These are phyloP conservation scores for Cytospora paraplurivora DNA, from an alignment of 2,329 filamentous ascomycete genomes.

Conservation along the genomic window DNA sequence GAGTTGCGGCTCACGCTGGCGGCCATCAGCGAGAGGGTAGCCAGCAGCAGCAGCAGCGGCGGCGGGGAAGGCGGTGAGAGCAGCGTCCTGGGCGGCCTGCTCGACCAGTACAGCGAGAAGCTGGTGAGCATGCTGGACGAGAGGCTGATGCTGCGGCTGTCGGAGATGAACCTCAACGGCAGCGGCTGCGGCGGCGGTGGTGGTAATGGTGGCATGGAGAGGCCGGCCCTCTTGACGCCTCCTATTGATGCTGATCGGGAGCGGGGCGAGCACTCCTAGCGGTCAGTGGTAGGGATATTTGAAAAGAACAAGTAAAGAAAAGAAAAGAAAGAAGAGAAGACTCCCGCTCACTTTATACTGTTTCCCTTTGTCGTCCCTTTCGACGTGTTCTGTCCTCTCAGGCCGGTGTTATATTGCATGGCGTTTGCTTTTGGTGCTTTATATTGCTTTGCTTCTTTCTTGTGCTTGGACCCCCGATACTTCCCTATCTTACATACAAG, in stretches of 20 bases:
- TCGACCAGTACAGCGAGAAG: slow-evolving; percentile 76
- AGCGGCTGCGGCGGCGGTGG: background rate
- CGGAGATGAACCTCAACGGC: slow-evolving; percentile 10
- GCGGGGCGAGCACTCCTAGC: slow-evolving; percentile 1
- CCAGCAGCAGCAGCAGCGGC: slow-evolving; percentile 46
- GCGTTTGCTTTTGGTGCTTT: background rate
- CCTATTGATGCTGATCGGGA: slow-evolving; percentile 13
- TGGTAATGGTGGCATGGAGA: too few relatives aligned
- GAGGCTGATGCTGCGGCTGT: slow-evolving; percentile 56
- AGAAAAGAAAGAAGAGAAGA: background rate
- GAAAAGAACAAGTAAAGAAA: background rate
- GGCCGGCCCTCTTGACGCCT: slow-evolving; percentile 7
- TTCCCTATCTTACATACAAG: background rate
- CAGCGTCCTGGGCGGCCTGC: slow-evolving; percentile 60
- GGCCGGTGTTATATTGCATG: background rate
- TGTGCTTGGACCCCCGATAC: background rate
- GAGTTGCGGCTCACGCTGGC: slow-evolving; percentile 65
- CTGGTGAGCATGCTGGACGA: slow-evolving; percentile 73
- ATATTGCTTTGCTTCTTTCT: background rate
- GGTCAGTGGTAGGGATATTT: background rate
- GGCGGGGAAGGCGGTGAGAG: slow-evolving; percentile 51
- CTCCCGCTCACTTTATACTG: background rate
- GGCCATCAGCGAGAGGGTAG: slow-evolving; percentile 60
- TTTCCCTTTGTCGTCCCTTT: background rate
- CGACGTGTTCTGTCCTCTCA: background rate